Conservation (phyloP, 2,329 filamentous ascomycete genomes). For the Neurospora sp. region DNA sequence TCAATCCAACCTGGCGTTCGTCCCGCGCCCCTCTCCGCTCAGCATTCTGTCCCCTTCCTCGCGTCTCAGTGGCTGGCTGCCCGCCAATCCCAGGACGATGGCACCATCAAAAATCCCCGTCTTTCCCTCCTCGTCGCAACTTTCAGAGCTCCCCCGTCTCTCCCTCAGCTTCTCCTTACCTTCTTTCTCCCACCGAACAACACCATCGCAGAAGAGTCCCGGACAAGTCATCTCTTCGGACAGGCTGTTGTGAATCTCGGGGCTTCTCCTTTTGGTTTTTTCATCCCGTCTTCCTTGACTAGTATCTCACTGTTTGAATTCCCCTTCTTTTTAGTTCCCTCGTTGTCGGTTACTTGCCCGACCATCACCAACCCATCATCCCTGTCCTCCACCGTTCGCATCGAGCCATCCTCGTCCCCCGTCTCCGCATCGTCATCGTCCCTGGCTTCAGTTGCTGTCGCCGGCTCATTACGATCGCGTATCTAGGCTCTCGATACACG, state of each 20-base stretch:
- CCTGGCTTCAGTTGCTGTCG: background rate
- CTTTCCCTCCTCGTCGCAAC: constrained; percentile 15
- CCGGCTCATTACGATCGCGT: background rate
- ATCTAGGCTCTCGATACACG: background rate
- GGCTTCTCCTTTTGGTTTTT: constrained; percentile 30
- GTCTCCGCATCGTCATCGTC: background rate
- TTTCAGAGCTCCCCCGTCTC: background rate
- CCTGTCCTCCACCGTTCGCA: background rate
- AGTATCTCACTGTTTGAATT: constrained; percentile 4
- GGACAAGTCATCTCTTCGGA: constrained; percentile 26
- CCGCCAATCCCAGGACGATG: constrained; percentile 16
- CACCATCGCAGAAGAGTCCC: constrained; percentile 20
- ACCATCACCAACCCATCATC: background rate
- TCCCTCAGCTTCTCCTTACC: constrained; percentile 16
- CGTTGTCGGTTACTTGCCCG: constrained; percentile 1
- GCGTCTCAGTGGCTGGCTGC: constrained; percentile 3
- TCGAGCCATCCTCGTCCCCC: background rate
- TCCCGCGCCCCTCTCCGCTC: background rate
- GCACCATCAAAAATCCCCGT: constrained; percentile 16
- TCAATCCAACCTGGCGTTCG: constrained; percentile 1
- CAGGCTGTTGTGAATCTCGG: constrained; percentile 28
- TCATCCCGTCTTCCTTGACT: constrained; percentile 18
- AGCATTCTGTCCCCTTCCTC: background rate
- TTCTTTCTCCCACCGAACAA: constrained; percentile 15
- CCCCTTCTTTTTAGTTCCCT: constrained; percentile 1